Evolutionary conservation across 2,329 filamentous ascomycete species (phyloP).

Genomic region (Huntiella moniliformis): DNA sequence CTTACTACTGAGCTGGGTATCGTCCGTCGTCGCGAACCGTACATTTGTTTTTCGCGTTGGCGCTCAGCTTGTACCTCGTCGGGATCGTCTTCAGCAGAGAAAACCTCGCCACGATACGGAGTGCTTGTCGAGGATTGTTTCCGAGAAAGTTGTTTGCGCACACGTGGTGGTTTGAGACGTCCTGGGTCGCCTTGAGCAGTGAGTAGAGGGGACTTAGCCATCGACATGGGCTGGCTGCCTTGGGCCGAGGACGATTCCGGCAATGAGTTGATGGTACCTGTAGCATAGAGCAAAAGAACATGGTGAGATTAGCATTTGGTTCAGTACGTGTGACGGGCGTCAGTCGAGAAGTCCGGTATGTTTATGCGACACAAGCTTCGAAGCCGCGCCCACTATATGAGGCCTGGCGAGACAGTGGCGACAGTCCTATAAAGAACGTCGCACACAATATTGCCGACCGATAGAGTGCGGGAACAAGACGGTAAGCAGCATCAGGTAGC

Average conservation of each 20-base stretch:
- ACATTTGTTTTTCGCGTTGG: constrained; percentile 21
- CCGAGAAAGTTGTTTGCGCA: constrained; percentile 34
- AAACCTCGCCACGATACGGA: constrained; percentile 66
- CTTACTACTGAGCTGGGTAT: constrained; percentile 15
- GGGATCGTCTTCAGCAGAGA: constrained; percentile 77
- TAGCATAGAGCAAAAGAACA: constrained; percentile 11
- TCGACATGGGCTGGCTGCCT: constrained; percentile 22
- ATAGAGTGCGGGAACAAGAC: too few relatives aligned
- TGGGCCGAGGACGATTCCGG: constrained; percentile 19
- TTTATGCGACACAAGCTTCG: too few relatives aligned
- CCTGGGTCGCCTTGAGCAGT: constrained; percentile 28
- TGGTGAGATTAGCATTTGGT: constrained; percentile 2
- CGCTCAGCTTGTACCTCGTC: constrained; percentile 60
- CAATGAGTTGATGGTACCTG: constrained; percentile 21
- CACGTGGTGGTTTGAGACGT: constrained; percentile 41
- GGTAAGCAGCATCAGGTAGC: too few relatives aligned
- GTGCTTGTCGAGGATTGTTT: constrained; percentile 54
- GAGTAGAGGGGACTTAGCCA: constrained; percentile 27
- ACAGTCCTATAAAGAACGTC: too few relatives aligned
- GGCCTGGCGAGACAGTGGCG: too few relatives aligned
- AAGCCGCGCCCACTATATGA: too few relatives aligned
- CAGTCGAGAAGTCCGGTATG: too few relatives aligned
- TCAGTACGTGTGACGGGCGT: not conserved
- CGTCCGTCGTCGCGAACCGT: constrained; percentile 19
- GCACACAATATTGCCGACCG: too few relatives aligned